A percentile compares a stretch with the other conserved stretches of the same genome.
phyloP scores from a whole-genome alignment of 148 eudicot species.

The Vaccinium vitisidaea region DNA sequence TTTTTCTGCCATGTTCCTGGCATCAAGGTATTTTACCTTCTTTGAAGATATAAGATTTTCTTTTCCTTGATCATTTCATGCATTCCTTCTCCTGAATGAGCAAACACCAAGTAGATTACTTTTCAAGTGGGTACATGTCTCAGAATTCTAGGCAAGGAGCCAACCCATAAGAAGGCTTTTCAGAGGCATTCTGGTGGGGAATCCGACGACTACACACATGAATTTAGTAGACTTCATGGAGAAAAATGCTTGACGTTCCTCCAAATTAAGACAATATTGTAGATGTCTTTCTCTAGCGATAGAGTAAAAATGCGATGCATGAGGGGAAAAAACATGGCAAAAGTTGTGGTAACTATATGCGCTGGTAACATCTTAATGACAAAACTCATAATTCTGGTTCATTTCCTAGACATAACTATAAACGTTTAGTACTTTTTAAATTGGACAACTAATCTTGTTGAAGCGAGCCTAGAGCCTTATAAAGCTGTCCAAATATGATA shows the following conservation, averaged over 20 bases:
- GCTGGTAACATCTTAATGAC: neutral
- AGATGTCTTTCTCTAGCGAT: neutral
- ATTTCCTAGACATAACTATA: neutral
- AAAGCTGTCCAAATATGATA: neutral
- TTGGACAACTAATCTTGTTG: neutral
- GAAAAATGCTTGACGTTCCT: neutral
- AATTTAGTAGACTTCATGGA: neutral
- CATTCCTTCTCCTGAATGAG: neutral
- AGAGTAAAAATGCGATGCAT: neutral
- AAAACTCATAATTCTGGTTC: neutral
- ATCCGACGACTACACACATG: neutral
- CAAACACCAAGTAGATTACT: neutral
- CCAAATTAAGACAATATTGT: neutral
- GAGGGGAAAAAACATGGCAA: neutral
- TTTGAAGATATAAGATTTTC: neutral
- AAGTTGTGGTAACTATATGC: neutral
- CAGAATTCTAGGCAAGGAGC: neutral
- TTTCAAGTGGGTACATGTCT: neutral
- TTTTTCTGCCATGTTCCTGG: constrained; percentile 99
- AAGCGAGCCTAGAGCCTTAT: neutral
- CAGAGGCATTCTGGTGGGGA: neutral
- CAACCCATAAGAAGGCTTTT: neutral
- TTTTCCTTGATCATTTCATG: neutral
- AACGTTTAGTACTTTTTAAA: neutral
- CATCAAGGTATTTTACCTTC: constrained; percentile 57